Evolutionary conservation across 306 rosid genomes (phyloP).

Genomic region (Sicyos edulis): DNA sequence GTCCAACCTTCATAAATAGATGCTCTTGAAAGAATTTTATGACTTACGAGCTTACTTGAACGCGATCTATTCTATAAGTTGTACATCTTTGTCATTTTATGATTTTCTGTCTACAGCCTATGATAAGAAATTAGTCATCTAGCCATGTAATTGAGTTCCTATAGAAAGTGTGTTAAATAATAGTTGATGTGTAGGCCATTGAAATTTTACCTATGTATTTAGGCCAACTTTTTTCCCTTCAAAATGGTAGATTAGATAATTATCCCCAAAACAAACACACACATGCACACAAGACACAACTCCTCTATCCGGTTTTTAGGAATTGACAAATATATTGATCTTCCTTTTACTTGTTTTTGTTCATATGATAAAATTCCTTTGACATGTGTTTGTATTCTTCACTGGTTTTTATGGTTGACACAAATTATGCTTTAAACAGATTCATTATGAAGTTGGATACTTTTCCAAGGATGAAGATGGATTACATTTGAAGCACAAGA

Average conservation of each 20-base stretch:
- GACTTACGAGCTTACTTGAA: not conserved
- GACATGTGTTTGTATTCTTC: not conserved
- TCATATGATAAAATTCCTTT: not conserved
- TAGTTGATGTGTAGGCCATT: not conserved
- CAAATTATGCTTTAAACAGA: conserved; percentile 12
- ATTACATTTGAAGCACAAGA: conserved; percentile 25
- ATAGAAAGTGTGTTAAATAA: not conserved
- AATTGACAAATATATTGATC: not conserved
- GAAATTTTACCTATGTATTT: not conserved
- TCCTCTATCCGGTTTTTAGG: not conserved
- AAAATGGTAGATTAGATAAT: not conserved
- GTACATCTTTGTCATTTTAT: not conserved
- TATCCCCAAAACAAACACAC: not conserved
- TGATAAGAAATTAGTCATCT: not conserved
- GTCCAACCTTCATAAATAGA: not conserved
- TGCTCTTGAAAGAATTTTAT: not conserved
- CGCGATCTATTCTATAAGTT: not conserved
- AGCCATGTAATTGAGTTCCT: not conserved
- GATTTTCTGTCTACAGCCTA: not conserved
- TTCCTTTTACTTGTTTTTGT: not conserved
- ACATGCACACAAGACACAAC: no score
- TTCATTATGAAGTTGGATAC: conserved; percentile 25
- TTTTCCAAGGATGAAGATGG: conserved; percentile 40
- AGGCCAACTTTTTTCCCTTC: not conserved
- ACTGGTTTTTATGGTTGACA: not conserved